These are phyloP conservation scores for Rubia tinctorum DNA, from an alignment of 305 asterid genomes.

Conservation along the genomic window DNA sequence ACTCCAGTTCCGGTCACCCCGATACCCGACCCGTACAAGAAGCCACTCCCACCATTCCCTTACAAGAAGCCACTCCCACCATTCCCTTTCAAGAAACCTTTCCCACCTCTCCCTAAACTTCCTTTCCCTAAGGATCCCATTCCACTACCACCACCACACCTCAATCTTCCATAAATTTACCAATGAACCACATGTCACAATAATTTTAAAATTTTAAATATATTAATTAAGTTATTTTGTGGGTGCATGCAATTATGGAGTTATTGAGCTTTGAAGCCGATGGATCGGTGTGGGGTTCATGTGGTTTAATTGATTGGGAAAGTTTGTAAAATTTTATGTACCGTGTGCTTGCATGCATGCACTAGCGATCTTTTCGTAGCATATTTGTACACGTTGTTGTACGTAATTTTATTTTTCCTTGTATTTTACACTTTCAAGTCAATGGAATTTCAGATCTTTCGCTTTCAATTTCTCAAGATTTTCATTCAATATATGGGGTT, in stretches of 20 bases:
- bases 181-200: neutral
- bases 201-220: neutral
- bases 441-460: neutral
- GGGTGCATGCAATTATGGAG: slow-evolving; percentile 10
- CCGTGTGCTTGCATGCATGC: slow-evolving; percentile 5
- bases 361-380: neutral
- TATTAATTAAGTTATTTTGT: neutral
- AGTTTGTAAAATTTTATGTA: slow-evolving; percentile 11
- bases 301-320: slow-evolving; percentile 5
- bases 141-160: slow-evolving; percentile 49
- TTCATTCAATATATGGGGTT: neutral
- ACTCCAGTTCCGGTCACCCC: neutral
- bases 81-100: slow-evolving; percentile 16
- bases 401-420: neutral
- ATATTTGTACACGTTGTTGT: neutral
- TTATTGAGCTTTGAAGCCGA: neutral
- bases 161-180: slow-evolving; percentile 19
- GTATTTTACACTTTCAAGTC: slow-evolving; percentile 3
- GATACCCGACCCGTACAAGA: neutral
- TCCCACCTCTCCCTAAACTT: slow-evolving; percentile 35
- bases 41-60: neutral
- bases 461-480: neutral
- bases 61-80: slow-evolving; percentile 23
- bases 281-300: neutral
- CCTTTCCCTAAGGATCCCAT: slow-evolving; percentile 55